These are phyloP conservation scores for Karstenula rhodostoma DNA, from an alignment of 2,329 filamentous ascomycete genomes.

Conservation along the genomic window DNA sequence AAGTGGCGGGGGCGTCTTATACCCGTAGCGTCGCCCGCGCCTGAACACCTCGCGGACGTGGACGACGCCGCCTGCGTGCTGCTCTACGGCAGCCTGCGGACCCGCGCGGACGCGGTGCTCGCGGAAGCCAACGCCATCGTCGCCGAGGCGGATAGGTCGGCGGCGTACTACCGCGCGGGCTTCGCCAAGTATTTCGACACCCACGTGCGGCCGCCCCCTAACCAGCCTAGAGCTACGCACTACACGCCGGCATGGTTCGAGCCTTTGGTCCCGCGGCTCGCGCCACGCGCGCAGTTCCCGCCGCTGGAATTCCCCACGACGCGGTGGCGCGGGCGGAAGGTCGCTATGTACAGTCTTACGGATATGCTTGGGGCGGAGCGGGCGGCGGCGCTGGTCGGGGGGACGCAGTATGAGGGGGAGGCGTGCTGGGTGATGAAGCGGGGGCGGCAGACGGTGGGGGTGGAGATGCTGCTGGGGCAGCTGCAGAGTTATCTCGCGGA, in stretches of 20 bases:
- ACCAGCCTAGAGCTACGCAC: slow-evolving; percentile 29
- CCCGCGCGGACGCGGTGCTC: slow-evolving; percentile 35
- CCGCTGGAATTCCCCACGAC: slow-evolving; percentile 42
- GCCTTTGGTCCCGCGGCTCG: slow-evolving; percentile 37
- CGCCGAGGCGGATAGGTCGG: slow-evolving; percentile 33
- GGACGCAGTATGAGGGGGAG: slow-evolving; percentile 31
- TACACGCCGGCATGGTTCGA: slow-evolving; percentile 38
- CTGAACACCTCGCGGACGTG: slow-evolving; percentile 31
- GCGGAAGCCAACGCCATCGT: slow-evolving; percentile 23
- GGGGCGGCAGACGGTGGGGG: slow-evolving; percentile 37
- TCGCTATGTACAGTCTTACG: slow-evolving; percentile 45
- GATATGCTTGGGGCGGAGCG: slow-evolving; percentile 46
- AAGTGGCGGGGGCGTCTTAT: slow-evolving; percentile 33
- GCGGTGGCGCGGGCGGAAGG: slow-evolving; percentile 37
- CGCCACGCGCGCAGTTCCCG: slow-evolving; percentile 38
- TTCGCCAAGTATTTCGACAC: slow-evolving; percentile 34
- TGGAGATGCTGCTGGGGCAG: slow-evolving; percentile 43
- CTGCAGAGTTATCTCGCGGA: slow-evolving; percentile 40
- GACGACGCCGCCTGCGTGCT: slow-evolving; percentile 43
- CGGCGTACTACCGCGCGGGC: slow-evolving; percentile 24
- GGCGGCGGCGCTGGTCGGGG: slow-evolving; percentile 30
- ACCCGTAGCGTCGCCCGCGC: slow-evolving; percentile 29
- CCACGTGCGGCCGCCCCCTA: slow-evolving; percentile 20
- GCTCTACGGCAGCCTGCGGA: slow-evolving; percentile 34
- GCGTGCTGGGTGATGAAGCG: slow-evolving; percentile 40